Conservation (phyloP, 805 yeast species). For the Teunomyces atbi region DNA sequence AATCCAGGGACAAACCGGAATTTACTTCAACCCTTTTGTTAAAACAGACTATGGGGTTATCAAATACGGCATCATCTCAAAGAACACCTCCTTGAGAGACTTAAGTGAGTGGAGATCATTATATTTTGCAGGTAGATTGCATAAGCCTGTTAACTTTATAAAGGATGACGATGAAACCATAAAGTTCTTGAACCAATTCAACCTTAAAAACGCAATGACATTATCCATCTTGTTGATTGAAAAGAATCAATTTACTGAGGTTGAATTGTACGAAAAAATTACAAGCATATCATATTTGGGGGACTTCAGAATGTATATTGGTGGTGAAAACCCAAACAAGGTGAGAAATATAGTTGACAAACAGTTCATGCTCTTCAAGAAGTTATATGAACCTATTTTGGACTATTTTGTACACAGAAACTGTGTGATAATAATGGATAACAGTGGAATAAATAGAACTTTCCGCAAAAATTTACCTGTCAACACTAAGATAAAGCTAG, state of each 20-base stretch:
- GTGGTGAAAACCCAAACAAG: constrained; percentile 92
- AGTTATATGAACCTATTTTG: constrained; percentile 67
- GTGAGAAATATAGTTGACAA: constrained; percentile 79
- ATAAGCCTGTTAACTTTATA: constrained; percentile 84
- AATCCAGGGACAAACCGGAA: constrained; percentile 68
- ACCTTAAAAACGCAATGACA: constrained; percentile 74
- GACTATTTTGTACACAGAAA: constrained; percentile 21
- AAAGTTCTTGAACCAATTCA: constrained; percentile 67
- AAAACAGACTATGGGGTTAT: constrained; percentile 51
- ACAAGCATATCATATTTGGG: constrained; percentile 85
- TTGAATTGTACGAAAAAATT: constrained; percentile 70
- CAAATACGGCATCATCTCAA: constrained; percentile 85
- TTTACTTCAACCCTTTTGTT: constrained; percentile 91
- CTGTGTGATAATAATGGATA: constrained; percentile 14
- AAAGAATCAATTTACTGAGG: constrained; percentile 46
- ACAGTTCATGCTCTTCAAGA: constrained; percentile 67
- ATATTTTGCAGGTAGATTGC: constrained; percentile 89
- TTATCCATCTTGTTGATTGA: constrained; percentile 56
- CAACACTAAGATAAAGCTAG: constrained; percentile 16
- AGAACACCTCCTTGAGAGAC: constrained; percentile 60
- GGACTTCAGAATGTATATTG: constrained; percentile 79
- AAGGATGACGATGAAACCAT: constrained; percentile 59
- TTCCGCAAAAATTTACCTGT: constrained; percentile 20
- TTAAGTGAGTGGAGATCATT: constrained; percentile 80
- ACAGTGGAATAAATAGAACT: constrained; percentile 7